Evolutionary conservation across 2,329 filamentous ascomycete genomes (phyloP), one percentile per base, ranked within the genome.

Genomic region (Aspergillus hortae): DNA sequence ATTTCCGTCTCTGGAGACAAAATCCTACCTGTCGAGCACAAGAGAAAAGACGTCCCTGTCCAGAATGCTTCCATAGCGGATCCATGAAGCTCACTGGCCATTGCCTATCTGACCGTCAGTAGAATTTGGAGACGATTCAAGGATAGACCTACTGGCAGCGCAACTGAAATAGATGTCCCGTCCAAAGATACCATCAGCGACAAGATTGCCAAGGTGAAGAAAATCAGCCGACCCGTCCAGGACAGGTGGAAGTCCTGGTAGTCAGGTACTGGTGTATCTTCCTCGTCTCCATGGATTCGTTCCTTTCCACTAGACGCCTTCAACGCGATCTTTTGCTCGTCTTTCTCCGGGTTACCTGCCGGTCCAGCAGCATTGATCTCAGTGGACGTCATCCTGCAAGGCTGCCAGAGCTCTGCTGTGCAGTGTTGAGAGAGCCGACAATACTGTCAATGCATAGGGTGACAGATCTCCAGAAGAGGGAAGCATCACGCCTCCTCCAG

Each of bases 11-110:
- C 1, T 17, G 35, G 32, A 6, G n/a, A 19, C 7, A 19, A n/a
- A 32, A 21, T 15, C 25, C 10, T 51, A 62, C 60, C 79, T 0
- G 86, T 84, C 43, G 79, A 82, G 7, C 82, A 81, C 1, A 89
- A 74, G 3, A 89, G 74, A 62, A 87, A 89, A 15, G 81, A 82
- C 4, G 85, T 88, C 2, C 85, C 86, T n/a, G 81, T 79, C 86
- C 85, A 89, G 66, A 89, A 88, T 0, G 84, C 83, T 67, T 88
- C 76, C 30, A 84, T 78, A 2, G 80, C 80, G 0, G 74, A 76
- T 41, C 81, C 80, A 25, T 73, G 58, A 6, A 85, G 72, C 17
- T 76, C 76, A 6, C 67, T 57, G n/a, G 80, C 76, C 52, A 84
- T 80, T 38, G 75, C 77, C 65, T 74, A 25, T n/a, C 3, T 4